Percentiles rank a stretch among this genome's conserved stretches.
These are phyloP conservation scores for Leucocoprinus sp. DNA, from an alignment of 768 basidiomycete genomes.

Conservation along the genomic window DNA sequence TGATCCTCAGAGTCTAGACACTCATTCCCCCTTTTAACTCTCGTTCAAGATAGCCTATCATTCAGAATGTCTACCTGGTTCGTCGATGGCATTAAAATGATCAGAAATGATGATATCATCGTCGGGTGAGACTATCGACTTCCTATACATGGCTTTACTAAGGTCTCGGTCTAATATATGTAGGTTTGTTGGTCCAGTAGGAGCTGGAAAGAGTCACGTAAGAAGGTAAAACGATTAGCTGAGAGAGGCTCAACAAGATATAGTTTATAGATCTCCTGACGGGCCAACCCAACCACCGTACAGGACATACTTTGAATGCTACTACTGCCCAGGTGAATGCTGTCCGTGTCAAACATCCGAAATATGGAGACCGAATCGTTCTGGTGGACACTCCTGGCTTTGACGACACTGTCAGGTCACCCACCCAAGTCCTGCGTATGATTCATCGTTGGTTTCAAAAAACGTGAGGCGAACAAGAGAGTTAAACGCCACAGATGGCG, in stretches of 20 bases:
- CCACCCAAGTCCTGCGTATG: slow-evolving; percentile 2
- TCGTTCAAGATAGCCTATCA: neutral
- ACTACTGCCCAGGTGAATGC: slow-evolving; percentile 2
- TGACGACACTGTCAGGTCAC: slow-evolving; percentile 1
- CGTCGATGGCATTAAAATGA: slow-evolving; percentile 4
- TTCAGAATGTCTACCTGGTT: slow-evolving; percentile 7
- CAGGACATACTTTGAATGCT: neutral
- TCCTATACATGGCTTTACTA: too few species aligned
- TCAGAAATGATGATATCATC: slow-evolving; percentile 8
- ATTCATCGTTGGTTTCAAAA: slow-evolving; percentile 5
- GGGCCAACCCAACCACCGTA: slow-evolving; percentile 1
- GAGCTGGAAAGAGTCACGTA: slow-evolving; percentile 8
- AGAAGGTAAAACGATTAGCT: neutral
- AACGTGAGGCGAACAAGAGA: neutral
- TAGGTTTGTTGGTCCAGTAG: slow-evolving; percentile 6
- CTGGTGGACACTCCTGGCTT: slow-evolving; percentile 11
- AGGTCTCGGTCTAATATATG: too few species aligned
- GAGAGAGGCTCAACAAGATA: neutral
- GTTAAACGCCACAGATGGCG: neutral
- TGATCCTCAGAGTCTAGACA: neutral
- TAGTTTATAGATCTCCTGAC: slow-evolving; percentile 8
- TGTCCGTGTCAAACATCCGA: slow-evolving; percentile 1
- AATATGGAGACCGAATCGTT: slow-evolving; percentile 5
- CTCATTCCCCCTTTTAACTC: neutral
- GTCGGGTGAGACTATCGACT: slow-evolving; percentile 1